Evolutionary conservation across 352 stramenopile species (phyloP), one percentile per base, ranked within the genome.

Genomic region (Elongisporangium undulatum): DNA sequence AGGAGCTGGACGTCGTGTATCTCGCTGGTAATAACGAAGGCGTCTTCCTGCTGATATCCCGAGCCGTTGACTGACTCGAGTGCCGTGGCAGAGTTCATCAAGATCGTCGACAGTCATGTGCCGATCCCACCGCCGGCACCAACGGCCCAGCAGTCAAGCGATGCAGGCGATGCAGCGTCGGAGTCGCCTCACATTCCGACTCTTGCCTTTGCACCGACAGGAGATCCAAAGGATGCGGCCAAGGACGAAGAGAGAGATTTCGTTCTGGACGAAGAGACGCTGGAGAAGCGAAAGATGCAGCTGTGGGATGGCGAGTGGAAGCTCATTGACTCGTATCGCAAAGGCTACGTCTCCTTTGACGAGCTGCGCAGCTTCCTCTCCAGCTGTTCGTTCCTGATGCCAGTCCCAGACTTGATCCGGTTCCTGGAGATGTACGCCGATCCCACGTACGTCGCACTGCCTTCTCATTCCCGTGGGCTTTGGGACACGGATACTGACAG

Each of bases 101-200:
- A 90, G 62, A 88, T 90, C 61, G 72, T 88, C 10, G 80, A 88
- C 39, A 85, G 68, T 45, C 74, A 90, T 53, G 66, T 85, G 16
- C 60, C 59, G 1, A 49, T 56, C 8, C 16, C 62, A 49, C 23
- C 52, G n/a, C 17, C 55, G 39, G 29, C 29, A 5, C 3, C 57
- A 51, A 56, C 45, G 21, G 17, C 24, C 5, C 10, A 52, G n/a
- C 38, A 29, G 9, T 20, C 29, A 41, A 9, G 8, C 29, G 29
- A 41, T 41, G 8, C 29, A 15, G 29, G 4, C 8, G 29, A 41
- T 4, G 13, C 29, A 15, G 29, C 29, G 5, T 15, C 1, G 8
- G 29, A 41, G 29, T 9, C 8, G 29, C 29, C 29, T 41, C 29
- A 41, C 29, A 41, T 41, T 13, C 29, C 29, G 13, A 13, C 29